These are phyloP conservation scores for Ganoderma meredithae DNA, from an alignment of 1,284 basidiomycete genomes.

Conservation along the genomic window DNA sequence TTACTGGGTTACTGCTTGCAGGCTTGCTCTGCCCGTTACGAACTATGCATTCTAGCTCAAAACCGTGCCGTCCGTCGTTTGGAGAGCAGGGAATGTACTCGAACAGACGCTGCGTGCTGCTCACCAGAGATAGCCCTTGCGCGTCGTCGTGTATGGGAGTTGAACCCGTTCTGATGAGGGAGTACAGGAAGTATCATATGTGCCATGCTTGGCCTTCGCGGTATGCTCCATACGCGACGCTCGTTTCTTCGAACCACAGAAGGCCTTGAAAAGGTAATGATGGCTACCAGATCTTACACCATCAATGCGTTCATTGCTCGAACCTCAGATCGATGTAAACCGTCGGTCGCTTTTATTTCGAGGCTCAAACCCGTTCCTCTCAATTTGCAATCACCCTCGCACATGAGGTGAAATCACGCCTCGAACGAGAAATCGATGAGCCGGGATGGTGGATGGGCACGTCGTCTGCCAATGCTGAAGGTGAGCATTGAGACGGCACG, in stretches of 20 bases:
- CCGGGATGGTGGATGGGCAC: neutral
- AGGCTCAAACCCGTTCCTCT: neutral
- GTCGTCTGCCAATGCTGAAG: neutral
- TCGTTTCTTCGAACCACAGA: slow-evolving; percentile 5
- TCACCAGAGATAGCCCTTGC: neutral
- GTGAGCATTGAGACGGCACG: neutral
- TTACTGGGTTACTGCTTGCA: neutral
- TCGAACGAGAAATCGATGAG: slow-evolving; percentile 3
- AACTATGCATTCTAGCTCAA: neutral
- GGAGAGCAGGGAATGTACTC: neutral
- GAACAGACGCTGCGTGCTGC: neutral
- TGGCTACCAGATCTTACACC: slow-evolving; percentile 6
- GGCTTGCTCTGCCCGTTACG: neutral
- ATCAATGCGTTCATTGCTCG: neutral
- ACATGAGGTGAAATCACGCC: neutral
- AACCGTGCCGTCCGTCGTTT: neutral
- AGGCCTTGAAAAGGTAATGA: neutral
- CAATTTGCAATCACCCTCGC: neutral
- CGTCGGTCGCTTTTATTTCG: neutral
- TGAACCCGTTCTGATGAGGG: neutral
- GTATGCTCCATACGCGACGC: too few relatives aligned
- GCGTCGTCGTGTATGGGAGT: neutral
- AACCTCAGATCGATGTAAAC: slow-evolving; percentile 6
- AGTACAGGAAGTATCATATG: neutral
- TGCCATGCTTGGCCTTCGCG: neutral